Evolutionary conservation across 257 asterid genomes (phyloP).

Genomic region (Solanum lycopersicoides): DNA sequence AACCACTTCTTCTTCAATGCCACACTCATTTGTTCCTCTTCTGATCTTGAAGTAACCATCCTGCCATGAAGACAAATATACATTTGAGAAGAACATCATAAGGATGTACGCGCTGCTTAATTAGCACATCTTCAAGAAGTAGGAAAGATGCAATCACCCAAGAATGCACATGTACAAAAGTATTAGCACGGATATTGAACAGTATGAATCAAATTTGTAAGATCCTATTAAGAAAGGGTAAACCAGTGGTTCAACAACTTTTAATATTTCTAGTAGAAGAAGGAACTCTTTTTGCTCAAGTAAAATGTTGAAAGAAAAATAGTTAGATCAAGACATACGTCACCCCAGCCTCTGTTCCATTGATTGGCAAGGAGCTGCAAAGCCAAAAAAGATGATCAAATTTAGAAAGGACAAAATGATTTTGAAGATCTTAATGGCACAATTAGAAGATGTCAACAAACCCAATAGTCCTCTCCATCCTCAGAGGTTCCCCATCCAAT

Average conservation of each 20-base stretch:
- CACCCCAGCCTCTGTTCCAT: conserved; percentile 99
- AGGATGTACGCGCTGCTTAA: background rate
- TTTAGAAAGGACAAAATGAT: background rate
- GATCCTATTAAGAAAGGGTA: background rate
- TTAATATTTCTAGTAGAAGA: background rate
- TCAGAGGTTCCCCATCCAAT: conserved; percentile 91
- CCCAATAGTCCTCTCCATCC: conserved; percentile 93
- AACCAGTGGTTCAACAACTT: background rate
- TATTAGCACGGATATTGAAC: background rate
- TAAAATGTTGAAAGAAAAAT: background rate
- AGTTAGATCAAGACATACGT: conserved; percentile 35
- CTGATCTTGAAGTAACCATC: conserved; percentile 86
- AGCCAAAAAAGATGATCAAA: background rate
- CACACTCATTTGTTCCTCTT: conserved; percentile 92
- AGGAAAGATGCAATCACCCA: background rate
- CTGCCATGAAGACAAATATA: conserved; percentile 25
- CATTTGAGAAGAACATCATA: background rate
- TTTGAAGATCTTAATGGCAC: background rate
- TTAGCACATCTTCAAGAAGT: background rate
- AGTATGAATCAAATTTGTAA: background rate
- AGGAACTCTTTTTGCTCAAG: background rate
- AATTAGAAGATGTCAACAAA: conserved; percentile 4
- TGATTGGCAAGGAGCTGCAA: conserved; percentile 88
- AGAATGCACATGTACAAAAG: background rate
- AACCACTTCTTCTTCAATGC: conserved; percentile 67